Conservation (phyloP, 495 filamentous ascomycete genomes). For the Tuber umbilicatum region DNA sequence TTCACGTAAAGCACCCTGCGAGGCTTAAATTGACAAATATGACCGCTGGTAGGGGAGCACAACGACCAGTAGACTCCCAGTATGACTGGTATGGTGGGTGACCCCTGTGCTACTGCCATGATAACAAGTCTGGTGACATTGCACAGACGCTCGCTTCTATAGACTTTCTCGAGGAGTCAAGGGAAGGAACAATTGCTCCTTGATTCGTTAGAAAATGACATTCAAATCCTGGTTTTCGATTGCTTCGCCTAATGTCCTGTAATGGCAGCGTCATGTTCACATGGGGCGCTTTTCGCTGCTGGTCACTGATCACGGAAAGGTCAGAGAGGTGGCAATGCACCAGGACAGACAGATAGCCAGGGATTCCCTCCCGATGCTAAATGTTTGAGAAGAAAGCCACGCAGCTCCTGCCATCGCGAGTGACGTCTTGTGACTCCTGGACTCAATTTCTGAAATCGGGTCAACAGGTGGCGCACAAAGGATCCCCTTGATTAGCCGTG, state of each 20-base stretch:
- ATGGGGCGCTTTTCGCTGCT: constrained; percentile 14
- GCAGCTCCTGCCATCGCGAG: not conserved
- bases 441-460: not conserved
- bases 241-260: constrained; percentile 12
- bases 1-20: constrained; percentile 3
- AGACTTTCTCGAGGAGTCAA: constrained; percentile 1
- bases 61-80: constrained; percentile 24
- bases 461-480: not conserved
- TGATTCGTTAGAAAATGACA: constrained; percentile 17
- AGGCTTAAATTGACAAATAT: constrained; percentile 9
- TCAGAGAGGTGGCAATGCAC: constrained; percentile 17
- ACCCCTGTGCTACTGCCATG: constrained; percentile 14
- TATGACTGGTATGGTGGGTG: constrained; percentile 25
- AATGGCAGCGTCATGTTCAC: constrained; percentile 12
- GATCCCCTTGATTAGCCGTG: not conserved
- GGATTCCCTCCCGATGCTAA: not conserved
- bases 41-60: constrained; percentile 17
- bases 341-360: constrained; percentile 7
- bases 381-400: not conserved
- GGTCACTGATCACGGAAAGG: constrained; percentile 16
- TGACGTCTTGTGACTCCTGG: constrained; percentile 2
- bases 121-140: constrained; percentile 24
- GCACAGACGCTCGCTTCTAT: constrained; percentile 20
- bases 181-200: not conserved
- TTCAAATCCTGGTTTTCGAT: constrained; percentile 13